Conservation (phyloP, 495 filamentous ascomycete species). For the Bombardia bombarda region DNA sequence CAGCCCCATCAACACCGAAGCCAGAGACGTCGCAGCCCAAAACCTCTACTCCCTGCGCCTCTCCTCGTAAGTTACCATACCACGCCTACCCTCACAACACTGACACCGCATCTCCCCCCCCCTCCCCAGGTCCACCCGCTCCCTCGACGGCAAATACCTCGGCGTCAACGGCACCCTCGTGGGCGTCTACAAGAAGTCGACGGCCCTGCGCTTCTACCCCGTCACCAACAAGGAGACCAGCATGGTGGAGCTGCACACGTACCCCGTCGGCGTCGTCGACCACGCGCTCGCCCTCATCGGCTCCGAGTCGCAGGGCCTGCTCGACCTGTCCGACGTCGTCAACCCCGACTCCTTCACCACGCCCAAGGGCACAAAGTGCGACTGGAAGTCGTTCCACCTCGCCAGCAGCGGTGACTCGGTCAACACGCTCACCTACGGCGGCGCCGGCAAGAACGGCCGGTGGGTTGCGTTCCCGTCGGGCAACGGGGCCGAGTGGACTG, state of each 20-base stretch:
- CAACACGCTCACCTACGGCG: constrained; percentile 16
- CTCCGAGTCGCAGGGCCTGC: constrained; percentile 11
- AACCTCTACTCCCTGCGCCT: constrained; percentile 4
- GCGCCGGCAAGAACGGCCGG: constrained; percentile 10
- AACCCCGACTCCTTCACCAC: constrained; percentile 22
- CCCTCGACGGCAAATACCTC: constrained; percentile 4
- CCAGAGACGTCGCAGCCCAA: neutral
- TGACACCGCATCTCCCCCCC: too few species aligned
- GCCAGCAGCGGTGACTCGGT: neutral
- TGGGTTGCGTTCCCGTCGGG: constrained; percentile 29
- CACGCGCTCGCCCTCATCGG: constrained; percentile 28
- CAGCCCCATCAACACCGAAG: neutral
- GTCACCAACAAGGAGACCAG: neutral
- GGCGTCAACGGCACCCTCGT: constrained; percentile 1
- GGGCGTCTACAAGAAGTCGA: constrained; percentile 1
- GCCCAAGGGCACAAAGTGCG: constrained; percentile 18
- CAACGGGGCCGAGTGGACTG: constrained; percentile 16
- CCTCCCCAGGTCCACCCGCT: too few species aligned
- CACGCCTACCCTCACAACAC: neutral
- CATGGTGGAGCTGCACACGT: constrained; percentile 29
- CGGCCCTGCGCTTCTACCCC: neutral
- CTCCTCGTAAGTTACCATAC: neutral
- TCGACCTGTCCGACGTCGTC: constrained; percentile 26
- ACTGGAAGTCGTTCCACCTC: constrained; percentile 29
- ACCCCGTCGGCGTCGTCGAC: constrained; percentile 23